phyloP scores from a whole-genome alignment of 2,329 filamentous ascomycete genomes.

The Penicillium sp. region DNA sequence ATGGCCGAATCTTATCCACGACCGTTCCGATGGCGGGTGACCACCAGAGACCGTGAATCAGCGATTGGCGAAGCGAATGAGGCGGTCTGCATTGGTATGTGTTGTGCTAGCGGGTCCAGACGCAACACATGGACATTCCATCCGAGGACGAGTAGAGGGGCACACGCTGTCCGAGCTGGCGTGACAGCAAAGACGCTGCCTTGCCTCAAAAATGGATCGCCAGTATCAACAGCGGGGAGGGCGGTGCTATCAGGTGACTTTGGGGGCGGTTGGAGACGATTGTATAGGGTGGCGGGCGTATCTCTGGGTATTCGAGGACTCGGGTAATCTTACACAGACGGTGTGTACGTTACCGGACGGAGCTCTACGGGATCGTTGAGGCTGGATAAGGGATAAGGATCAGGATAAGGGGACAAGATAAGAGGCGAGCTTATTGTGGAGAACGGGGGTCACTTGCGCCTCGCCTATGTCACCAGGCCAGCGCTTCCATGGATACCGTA shows the following conservation, averaged over 20 bases:
- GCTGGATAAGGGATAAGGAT: no score
- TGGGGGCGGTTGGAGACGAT: slow-evolving; percentile 4
- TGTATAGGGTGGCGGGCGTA: no score
- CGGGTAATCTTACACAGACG: no score
- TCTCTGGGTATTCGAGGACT: no score
- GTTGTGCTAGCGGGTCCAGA: slow-evolving; percentile 20
- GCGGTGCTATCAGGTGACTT: slow-evolving; percentile 18
- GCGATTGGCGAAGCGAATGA: slow-evolving; percentile 29
- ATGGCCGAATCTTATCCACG: slow-evolving; percentile 36
- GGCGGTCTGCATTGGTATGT: slow-evolving; percentile 37
- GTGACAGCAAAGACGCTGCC: slow-evolving; percentile 4
- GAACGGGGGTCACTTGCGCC: no score
- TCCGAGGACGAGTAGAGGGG: slow-evolving; percentile 5
- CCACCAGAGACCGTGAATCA: slow-evolving; percentile 37
- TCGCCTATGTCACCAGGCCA: no score
- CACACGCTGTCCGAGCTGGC: slow-evolving; percentile 2
- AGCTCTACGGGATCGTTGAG: no score
- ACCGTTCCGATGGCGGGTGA: slow-evolving; percentile 32
- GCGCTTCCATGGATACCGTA: no score
- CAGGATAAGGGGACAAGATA: no score
- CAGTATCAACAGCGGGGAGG: slow-evolving; percentile 10
- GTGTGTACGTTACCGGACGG: no score
- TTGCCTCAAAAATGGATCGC: slow-evolving; percentile 12
- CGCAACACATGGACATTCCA: slow-evolving; percentile 9
- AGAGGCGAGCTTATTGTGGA: no score